Evolutionary conservation across 495 filamentous ascomycete genomes (phyloP), one percentile per base, ranked within the genome.

Genomic region (Penicillium longicatenatum): DNA sequence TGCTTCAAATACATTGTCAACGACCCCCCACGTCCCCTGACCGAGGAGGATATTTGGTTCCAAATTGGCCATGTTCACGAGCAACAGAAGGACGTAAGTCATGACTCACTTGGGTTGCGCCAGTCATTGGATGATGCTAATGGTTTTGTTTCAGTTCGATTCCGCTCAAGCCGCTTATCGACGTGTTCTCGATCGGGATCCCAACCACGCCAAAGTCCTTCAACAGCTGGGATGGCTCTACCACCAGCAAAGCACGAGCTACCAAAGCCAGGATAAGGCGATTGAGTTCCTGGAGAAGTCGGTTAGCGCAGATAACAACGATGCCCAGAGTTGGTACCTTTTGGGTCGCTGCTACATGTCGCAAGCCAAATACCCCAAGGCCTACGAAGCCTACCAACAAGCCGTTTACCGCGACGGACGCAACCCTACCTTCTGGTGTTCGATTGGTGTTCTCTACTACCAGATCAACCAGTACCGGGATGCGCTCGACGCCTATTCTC

Each of bases 381-480:
- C 94, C 4, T 98, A 98, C 69, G 94, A 98, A 73, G 95, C 94
- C 11, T 99, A 99, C 68, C 94, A 99, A 69, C 94, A 99, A 75
- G 94, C 94, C 4, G 94, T 99, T 47, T 99, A 99, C 69, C 91
- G 94, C 52, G 94, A 99, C 69, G 95, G 95, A 21, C 87, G 94
- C 64, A 99, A 99, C 64, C 95, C 94, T 24, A 99, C 94, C 12
- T 99, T 99, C 80, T 99, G 94, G 94, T 98, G 95, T 78, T 99
- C 94, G 21, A 99, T 99, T 70, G 94, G 94, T 69, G 94, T 99
- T 17, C 84, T 99, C 37, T 99, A 99, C 70, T 99, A 98, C 76
- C 94, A 99, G 76, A 99, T 99, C 79, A 99, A 99, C 71, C 94
- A 99, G 80, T 99, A 99, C 72, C 87, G 94, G 50, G 94, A 99